Evolutionary conservation across 371 early-diverging fungal species (phyloP), one percentile per base, ranked within the genome.

Genomic region (Parasitella parasitica): DNA sequence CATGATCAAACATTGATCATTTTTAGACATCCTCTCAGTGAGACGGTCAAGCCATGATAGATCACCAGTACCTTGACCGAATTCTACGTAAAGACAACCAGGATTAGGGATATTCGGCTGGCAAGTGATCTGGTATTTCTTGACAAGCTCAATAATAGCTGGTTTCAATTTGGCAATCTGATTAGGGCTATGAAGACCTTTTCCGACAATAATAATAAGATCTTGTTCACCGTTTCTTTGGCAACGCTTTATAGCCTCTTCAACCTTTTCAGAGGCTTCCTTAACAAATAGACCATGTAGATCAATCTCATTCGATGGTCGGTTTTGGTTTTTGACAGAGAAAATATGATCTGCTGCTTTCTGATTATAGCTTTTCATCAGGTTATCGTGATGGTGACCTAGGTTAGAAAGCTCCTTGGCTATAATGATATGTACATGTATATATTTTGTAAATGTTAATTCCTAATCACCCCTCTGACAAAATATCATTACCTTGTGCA

Each of bases 131-230:
- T 81, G 67, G 57, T 84, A 84, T 41, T 82, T 78, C 24, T 75
- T 70, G 32, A 87, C 79, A 34, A 87, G 57, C 13, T 82, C 73
- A 7, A 65, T 70, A 41, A 87, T 79, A 3, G 85, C 88, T 15
- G 88, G 88, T 64, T 86, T 86, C 48, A 87, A 66, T 57, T 84
- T 87, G 13, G 86, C 80, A 50, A 86, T 70, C 1, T 82, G 78
- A 41, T 74, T 72, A 57, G 82, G 63, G 56, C 85, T 85, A 53
- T 86, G 86, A 32, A 84, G 78, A 2, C 88, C 88, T 49, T 73
- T 75, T 20, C 88, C 88, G 1, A 87, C 88, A 67, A 87, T 87
- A 35, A 87, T 87, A 8, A 74, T 65, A 43, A 87, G 61, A 61
- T 80, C 59, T 11, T 74, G 61, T 27, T 71, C 64, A 5, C 73